phyloP scores from a whole-genome alignment of 495 filamentous ascomycete genomes.

The Penicillium atrosanguineum region DNA sequence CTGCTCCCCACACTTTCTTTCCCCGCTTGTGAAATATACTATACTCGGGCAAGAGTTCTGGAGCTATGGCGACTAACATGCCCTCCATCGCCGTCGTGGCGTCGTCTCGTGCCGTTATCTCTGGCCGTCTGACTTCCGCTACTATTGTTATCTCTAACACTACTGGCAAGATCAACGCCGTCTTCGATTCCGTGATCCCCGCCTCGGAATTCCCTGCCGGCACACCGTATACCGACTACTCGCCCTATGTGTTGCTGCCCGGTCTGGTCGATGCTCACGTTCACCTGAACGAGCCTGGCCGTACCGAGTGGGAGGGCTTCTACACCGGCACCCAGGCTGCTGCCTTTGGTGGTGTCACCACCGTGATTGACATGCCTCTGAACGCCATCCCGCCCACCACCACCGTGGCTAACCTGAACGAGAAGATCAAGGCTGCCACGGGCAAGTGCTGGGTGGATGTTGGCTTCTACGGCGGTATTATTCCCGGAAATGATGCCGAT shows the following conservation, averaged over 20 bases:
- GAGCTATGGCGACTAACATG: slow-evolving; percentile 34
- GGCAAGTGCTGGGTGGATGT: slow-evolving; percentile 98
- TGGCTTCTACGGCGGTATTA: slow-evolving; percentile 94
- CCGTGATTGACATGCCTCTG: slow-evolving; percentile 95
- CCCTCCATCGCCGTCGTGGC: slow-evolving; percentile 67
- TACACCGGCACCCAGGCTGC: slow-evolving; percentile 89
- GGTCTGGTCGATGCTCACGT: slow-evolving; percentile 97
- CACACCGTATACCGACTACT: slow-evolving; percentile 77
- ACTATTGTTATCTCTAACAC: slow-evolving; percentile 75
- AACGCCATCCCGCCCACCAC: slow-evolving; percentile 98
- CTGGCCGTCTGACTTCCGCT: slow-evolving; percentile 64
- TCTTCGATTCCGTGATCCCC: slow-evolving; percentile 72
- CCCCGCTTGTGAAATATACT: neutral
- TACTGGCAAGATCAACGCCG: slow-evolving; percentile 81
- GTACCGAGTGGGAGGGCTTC: slow-evolving; percentile 99
- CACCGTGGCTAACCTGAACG: slow-evolving; percentile 74
- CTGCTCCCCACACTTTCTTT: neutral
- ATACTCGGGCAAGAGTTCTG: neutral
- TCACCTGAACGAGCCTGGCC: slow-evolving; percentile 94
- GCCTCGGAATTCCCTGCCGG: slow-evolving; percentile 66
- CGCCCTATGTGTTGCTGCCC: slow-evolving; percentile 82
- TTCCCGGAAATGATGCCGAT: slow-evolving; percentile 84
- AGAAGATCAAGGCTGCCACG: slow-evolving; percentile 80
- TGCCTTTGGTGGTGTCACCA: slow-evolving; percentile 96
- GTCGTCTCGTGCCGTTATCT: slow-evolving; percentile 74